Evolutionary conservation across 352 stramenopile species (phyloP), one percentile per base, ranked within the genome.

Genomic region (Phytopythium helicoides): DNA sequence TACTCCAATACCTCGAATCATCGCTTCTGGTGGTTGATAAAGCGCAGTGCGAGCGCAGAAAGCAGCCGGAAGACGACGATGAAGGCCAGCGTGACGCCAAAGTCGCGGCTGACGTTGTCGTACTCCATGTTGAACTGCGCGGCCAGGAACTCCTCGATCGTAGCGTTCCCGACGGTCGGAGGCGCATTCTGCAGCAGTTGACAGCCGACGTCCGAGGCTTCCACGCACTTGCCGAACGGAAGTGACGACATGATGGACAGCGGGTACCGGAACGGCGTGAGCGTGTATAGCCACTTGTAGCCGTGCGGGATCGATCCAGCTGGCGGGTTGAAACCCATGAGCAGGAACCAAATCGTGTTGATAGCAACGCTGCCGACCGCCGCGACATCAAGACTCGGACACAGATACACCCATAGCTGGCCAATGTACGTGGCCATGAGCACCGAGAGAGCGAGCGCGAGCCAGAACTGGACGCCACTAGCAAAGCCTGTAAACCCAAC

Each of bases 401-500:
- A 48, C 11, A 49, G 12, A 11, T 52, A 82, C 4, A 52, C 53
- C n/a, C 80, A 42, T 21, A 73, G 65, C 49, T 81, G 66, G 3
- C 54, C 71, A n/a, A 79, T 65, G 56, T 82, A 87, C 11, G 65
- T 47, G 39, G 68, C 53, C 49, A 76, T 63, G 2, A 80, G 52
- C 23, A 87, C 41, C 1, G 76, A 50, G 10, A 83, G 39, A 14
- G 61, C 67, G 28, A 78, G 44, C 10, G 58, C 58, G 28, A 87
- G 33, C 69, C 76, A 82, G 52, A 66, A 87, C 3, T 73, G 55
- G n/a, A 84, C 52, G 46, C 69, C 74, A 0, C 60, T 47, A 1
- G 21, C 18, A 3, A 60, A 44, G 25, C 68, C 73, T 1, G 63
- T 65, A 31, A 86, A 81, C 11, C 61, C 67, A 0, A 72, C 72